Conservation (phyloP, 805 yeast species). For the Kluyveromyces siamensis region DNA sequence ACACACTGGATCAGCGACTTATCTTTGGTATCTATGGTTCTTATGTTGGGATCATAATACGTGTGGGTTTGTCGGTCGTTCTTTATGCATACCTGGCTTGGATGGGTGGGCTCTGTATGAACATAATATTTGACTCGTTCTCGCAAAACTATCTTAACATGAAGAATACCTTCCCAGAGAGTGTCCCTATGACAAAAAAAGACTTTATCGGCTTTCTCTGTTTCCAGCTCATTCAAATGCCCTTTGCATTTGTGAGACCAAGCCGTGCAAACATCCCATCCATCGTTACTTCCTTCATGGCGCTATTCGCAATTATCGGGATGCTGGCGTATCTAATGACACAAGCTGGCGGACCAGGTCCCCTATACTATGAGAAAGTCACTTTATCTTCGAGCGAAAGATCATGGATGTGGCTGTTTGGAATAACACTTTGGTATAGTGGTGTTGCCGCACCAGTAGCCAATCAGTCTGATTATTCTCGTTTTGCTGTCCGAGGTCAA, state of each 20-base stretch:
- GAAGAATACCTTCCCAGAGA: constrained; percentile 21
- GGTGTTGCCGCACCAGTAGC: constrained; percentile 32
- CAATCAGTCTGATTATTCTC: constrained; percentile 32
- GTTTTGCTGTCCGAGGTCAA: constrained; percentile 21
- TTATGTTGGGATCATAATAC: constrained; percentile 28
- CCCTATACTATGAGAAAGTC: constrained; percentile 19
- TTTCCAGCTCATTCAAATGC: constrained; percentile 29
- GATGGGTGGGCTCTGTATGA: constrained; percentile 30
- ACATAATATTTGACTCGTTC: constrained; percentile 23
- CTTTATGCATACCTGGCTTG: constrained; percentile 34
- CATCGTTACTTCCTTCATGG: constrained; percentile 17
- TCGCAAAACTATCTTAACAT: constrained; percentile 16
- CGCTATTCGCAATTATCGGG: constrained; percentile 25
- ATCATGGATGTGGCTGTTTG: constrained; percentile 35
- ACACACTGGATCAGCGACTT: constrained; percentile 30
- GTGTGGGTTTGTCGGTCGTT: constrained; percentile 30
- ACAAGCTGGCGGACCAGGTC: constrained; percentile 28
- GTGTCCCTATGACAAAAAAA: constrained; percentile 30
- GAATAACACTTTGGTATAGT: constrained; percentile 33
- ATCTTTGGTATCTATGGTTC: constrained; percentile 31
- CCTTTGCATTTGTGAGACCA: constrained; percentile 25
- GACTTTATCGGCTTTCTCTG: constrained; percentile 33
- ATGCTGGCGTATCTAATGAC: constrained; percentile 23
- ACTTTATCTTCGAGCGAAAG: constrained; percentile 20
- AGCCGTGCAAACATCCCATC: constrained; percentile 23